Evolutionary conservation across 345 rosid genomes (phyloP).

Genomic region (Linum usitatissimum): DNA sequence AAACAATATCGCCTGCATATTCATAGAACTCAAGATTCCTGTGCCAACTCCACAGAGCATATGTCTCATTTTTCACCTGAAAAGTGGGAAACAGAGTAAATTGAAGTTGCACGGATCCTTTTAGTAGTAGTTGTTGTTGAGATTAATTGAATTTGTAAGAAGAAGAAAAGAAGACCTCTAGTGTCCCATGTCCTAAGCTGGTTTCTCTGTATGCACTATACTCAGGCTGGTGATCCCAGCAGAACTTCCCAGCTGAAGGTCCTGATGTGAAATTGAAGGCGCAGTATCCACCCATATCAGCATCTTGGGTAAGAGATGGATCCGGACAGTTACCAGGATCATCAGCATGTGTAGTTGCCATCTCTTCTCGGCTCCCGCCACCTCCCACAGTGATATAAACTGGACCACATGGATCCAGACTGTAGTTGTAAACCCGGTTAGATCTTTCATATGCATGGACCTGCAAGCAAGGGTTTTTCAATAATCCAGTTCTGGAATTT

Average conservation of each 20-base stretch:
- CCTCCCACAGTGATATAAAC: conserved; percentile 62
- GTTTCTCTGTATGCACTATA: conserved; percentile 85
- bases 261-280: conserved; percentile 71
- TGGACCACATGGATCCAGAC: conserved; percentile 72
- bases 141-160: background rate
- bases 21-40: conserved; percentile 56
- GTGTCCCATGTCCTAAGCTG: conserved; percentile 88
- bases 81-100: background rate
- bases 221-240: conserved; percentile 90
- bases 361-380: conserved; percentile 63
- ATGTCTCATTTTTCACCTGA: conserved; percentile 74
- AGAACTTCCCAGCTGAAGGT: conserved; percentile 55
- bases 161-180: conserved; percentile 47
- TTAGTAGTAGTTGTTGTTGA: background rate
- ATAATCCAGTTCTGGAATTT: too few relatives aligned
- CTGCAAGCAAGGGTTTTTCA: too few relatives aligned
- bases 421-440: conserved; percentile 76
- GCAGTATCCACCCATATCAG: conserved; percentile 51
- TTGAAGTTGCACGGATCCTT: background rate
- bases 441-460: conserved; percentile 92
- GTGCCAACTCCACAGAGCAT: conserved; percentile 88
- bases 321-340: conserved; percentile 75
- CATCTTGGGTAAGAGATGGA: conserved; percentile 44
- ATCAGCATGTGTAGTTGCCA: conserved; percentile 61
- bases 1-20: conserved; percentile 59